Base-by-base conservation (phyloP, 2,329 filamentous ascomycete species). In the Blumeria hordei region DNA sequence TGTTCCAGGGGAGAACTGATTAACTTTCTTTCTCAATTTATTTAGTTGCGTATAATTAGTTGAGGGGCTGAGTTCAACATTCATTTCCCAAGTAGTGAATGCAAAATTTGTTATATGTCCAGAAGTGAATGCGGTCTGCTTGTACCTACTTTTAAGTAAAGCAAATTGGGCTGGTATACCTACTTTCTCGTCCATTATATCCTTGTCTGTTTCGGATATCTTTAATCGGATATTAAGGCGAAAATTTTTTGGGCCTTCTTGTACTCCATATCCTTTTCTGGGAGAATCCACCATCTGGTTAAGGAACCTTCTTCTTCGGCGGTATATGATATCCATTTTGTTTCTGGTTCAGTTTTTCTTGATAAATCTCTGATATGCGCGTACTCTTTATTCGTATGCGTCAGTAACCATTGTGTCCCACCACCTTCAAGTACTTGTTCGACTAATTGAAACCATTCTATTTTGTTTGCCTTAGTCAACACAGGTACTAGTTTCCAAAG, bases 181-280 rank as follows among this genome's bases (percentile, higher is more conserved):
- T 36, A 35, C 12, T 51, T 51, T 36, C n/a, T 35, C 47, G 9
- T 51, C 47, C 33, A 51, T 51, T 21, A 51, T 35, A 16, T 51
- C 47, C 36, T 51, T 51, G 36, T 51, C 47, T 51, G 47, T 34
- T 47, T 47, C 44, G 14, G 44, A 47, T 10, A 47, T 47, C 44
- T 47, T 47, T n/a, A 21, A 47, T 47, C 32, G 47, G 33, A 51
- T 35, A n/a, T 51, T 51, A 10, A 51, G 10, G n/a, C 33, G 5
- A 16, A 51, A 34, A 9, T 51, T 34, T 35, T 35, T 36, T 51
- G n/a, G n/a, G n/a, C n/a, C n/a, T n/a, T n/a, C n/a, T n/a, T n/a
- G n/a, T n/a, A n/a, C n/a, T n/a, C n/a, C n/a, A n/a, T n/a, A n/a
- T n/a, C n/a, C n/a, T n/a, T n/a, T n/a, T n/a, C n/a, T n/a, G n/a